phyloP scores from a whole-genome alignment of 1,139 yeast genomes.

The Hyphopichia burtonii region DNA sequence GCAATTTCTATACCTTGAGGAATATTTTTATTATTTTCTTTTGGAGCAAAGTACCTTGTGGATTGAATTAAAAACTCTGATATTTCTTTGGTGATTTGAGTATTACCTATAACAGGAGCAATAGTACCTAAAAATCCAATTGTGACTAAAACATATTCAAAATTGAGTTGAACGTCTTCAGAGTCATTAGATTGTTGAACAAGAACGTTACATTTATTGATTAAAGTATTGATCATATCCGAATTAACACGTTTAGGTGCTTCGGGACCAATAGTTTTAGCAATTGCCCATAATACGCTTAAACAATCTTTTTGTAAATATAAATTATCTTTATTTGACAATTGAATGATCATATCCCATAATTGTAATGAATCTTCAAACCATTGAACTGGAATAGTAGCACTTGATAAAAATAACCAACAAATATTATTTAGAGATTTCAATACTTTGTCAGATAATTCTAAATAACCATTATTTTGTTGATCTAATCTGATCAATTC shows the following conservation, averaged over 20 bases:
- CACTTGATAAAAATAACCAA: conserved; percentile 48
- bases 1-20: conserved; percentile 37
- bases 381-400: conserved; percentile 39
- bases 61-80: conserved; percentile 46
- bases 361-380: conserved; percentile 24
- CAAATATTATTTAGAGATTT: conserved; percentile 68
- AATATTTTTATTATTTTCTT: conserved; percentile 11
- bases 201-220: conserved; percentile 18
- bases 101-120: conserved; percentile 49
- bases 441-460: conserved; percentile 53
- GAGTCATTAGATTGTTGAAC: conserved; percentile 10
- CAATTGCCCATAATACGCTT: conserved; percentile 62
- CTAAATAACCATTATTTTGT: conserved; percentile 22
- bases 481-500: conserved; percentile 36
- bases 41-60: conserved; percentile 16
- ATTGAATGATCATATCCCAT: conserved; percentile 35
- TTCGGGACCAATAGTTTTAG: conserved; percentile 44
- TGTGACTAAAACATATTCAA: conserved; percentile 27
- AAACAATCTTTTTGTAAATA: conserved; percentile 46
- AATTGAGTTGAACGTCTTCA: conserved; percentile 12
- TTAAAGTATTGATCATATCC: conserved; percentile 25
- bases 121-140: conserved; percentile 57
- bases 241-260: conserved; percentile 18
- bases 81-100: conserved; percentile 44
- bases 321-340: conserved; percentile 19